These are phyloP conservation scores for Porcisia hertigi DNA, from an alignment of 208 protist genomes.

Conservation along the genomic window DNA sequence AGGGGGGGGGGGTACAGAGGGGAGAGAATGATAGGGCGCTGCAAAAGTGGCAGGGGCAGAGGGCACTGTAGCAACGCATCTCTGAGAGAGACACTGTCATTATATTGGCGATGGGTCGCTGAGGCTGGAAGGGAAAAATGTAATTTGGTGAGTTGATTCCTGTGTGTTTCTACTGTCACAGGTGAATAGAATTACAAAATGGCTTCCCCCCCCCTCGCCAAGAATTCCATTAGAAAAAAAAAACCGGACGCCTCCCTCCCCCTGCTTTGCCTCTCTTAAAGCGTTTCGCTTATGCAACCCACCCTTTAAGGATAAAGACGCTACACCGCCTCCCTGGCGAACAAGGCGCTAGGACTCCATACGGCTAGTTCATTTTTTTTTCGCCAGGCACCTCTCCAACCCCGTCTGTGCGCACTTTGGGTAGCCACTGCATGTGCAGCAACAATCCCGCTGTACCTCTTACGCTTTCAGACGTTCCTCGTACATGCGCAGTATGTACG, in stretches of 20 bases:
- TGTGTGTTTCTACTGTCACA: background rate
- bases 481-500: conserved; percentile 56
- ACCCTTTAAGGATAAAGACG: background rate
- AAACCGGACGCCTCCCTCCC: background rate
- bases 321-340: background rate
- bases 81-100: background rate
- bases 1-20: no score
- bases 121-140: background rate
- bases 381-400: background rate
- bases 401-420: no score
- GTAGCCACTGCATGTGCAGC: background rate
- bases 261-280: background rate
- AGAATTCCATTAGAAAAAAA: background rate
- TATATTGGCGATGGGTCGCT: background rate
- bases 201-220: background rate
- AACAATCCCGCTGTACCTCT: background rate
- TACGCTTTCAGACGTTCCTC: background rate
- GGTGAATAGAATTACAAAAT: background rate
- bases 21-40: background rate
- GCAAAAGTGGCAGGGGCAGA: background rate
- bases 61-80: background rate
- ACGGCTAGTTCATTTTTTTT: background rate
- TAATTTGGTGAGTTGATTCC: background rate
- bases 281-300: background rate
- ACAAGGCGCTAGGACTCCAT: background rate